Evolutionary conservation across 1,284 basidiomycete genomes (phyloP), one percentile per base, ranked within the genome.

Genomic region (Sutorius eximius): DNA sequence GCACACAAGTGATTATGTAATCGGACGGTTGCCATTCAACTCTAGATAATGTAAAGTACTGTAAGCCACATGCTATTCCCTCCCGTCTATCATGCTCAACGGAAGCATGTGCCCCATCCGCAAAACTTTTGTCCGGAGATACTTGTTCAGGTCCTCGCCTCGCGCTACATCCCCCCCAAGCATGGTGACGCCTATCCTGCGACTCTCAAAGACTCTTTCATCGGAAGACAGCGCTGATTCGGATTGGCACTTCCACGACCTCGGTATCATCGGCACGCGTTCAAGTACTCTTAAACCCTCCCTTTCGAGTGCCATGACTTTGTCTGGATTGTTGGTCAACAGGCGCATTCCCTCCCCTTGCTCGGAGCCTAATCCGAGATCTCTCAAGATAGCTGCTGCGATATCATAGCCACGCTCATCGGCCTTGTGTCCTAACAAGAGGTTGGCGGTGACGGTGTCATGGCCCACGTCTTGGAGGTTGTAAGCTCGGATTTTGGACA

Each of bases 381-480:
- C 96, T 10, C 85, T 81, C 61, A 99, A 70, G 60, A 99, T 98
- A 37, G 91, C 94, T 8, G 80, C 88, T 0, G 96, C 95, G 53
- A 99, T 82, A 61, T 91, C 92, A 74, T 99, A 99, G 44, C 87
- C 89, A 34, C 97, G 82, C 72, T 97, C 92, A 72, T 99, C 97
- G 5, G 97, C 95, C 54, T 87, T 81, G 71, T 98, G 93, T 2
- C 97, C 97, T 24, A 99, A 85, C 79, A 98, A 82, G 42, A 99
- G 77, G 72, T 99, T 99, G 42, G 97, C 97, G 9, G 91, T 89
- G 61, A 99, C 97, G 3, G 97, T 99, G 75, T 99, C 97, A 69
- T 98, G 93, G 0, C 97, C 97, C 52, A 99, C 79, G 70, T 99
- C 97, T 71, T 99, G 97, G 30, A 99, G 79, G 69, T 99, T 99